Evolutionary conservation across 2,329 filamentous ascomycete species (phyloP).

Genomic region (Diaporthe citriasiana): DNA sequence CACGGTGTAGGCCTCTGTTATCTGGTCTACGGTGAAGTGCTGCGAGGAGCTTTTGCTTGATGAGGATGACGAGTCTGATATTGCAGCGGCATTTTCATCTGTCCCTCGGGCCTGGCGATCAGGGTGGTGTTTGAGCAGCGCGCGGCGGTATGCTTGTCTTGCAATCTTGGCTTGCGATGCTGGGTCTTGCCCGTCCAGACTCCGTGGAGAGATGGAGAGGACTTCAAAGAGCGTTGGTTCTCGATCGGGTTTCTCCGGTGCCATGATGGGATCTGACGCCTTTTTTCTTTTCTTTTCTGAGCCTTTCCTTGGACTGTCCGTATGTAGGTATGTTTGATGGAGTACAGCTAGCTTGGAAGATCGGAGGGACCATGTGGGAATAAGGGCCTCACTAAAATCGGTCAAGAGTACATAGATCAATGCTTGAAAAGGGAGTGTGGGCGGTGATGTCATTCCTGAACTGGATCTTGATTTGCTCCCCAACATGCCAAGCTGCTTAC

Average conservation of each 20-base stretch:
- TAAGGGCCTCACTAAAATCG: neutral
- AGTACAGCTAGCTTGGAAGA: neutral
- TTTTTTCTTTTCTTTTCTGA: too few species aligned
- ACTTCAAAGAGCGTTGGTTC: slow-evolving; percentile 61
- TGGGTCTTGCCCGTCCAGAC: slow-evolving; percentile 52
- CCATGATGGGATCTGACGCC: neutral
- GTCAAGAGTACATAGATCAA: neutral
- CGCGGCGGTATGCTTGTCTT: slow-evolving; percentile 61
- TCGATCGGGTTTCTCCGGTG: neutral
- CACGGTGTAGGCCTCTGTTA: slow-evolving; percentile 32
- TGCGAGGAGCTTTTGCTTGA: neutral
- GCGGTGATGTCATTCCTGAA: slow-evolving; percentile 26
- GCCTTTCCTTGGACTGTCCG: neutral
- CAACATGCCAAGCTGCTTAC: slow-evolving; percentile 4
- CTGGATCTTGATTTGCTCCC: slow-evolving; percentile 8
- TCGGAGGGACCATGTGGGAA: neutral
- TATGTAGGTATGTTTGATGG: neutral
- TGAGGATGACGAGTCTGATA: slow-evolving; percentile 5
- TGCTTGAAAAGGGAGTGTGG: neutral
- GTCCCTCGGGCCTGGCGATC: slow-evolving; percentile 51
- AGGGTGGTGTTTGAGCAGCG: slow-evolving; percentile 62
- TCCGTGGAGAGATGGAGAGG: slow-evolving; percentile 57
- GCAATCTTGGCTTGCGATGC: slow-evolving; percentile 52
- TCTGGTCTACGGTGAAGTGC: slow-evolving; percentile 39
- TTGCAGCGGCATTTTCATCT: slow-evolving; percentile 14